A percentile compares a stretch with the other conserved stretches of the same genome.
Evolutionary conservation across 805 yeast species (phyloP).

Genomic region (Suhomyces canberraensis): DNA sequence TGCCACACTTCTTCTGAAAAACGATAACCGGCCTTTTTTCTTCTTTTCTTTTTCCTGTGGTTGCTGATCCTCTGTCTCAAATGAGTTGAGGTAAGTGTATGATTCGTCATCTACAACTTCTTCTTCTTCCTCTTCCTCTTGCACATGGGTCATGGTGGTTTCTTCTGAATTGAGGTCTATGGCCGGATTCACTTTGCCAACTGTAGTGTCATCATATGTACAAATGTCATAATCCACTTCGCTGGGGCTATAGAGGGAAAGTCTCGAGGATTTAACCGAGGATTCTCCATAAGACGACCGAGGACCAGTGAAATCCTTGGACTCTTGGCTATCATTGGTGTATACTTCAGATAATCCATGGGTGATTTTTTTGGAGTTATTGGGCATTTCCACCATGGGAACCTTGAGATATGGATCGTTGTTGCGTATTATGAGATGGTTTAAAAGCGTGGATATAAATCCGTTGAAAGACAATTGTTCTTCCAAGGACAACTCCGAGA

Average conservation of each 20-base stretch:
- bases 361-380: background rate
- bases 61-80: slow-evolving; percentile 5
- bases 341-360: background rate
- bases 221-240: slow-evolving; percentile 2
- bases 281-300: slow-evolving; percentile 1
- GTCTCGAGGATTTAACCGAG: slow-evolving; percentile 8
- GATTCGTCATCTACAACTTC: slow-evolving; percentile 14
- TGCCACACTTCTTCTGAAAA: slow-evolving; percentile 2
- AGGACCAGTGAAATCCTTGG: background rate
- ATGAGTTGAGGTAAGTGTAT: slow-evolving; percentile 16
- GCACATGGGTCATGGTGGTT: background rate
- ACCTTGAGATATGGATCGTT: slow-evolving; percentile 2
- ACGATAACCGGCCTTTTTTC: slow-evolving; percentile 3
- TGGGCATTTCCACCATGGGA: slow-evolving; percentile 1
- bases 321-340: background rate
- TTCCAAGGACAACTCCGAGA: slow-evolving; percentile 1
- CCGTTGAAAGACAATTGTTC: slow-evolving; percentile 8
- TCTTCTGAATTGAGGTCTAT: background rate
- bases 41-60: background rate
- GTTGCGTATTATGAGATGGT: slow-evolving; percentile 1
- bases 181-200: too few species aligned
- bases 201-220: slow-evolving; percentile 1
- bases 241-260: slow-evolving; percentile 6
- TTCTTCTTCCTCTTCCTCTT: slow-evolving; percentile 1
- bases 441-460: slow-evolving; percentile 8